Percentiles rank a stretch among this genome's conserved stretches.
Evolutionary conservation across 768 basidiomycete genomes (phyloP).

Genomic region (Mycena rebaudengoi): DNA sequence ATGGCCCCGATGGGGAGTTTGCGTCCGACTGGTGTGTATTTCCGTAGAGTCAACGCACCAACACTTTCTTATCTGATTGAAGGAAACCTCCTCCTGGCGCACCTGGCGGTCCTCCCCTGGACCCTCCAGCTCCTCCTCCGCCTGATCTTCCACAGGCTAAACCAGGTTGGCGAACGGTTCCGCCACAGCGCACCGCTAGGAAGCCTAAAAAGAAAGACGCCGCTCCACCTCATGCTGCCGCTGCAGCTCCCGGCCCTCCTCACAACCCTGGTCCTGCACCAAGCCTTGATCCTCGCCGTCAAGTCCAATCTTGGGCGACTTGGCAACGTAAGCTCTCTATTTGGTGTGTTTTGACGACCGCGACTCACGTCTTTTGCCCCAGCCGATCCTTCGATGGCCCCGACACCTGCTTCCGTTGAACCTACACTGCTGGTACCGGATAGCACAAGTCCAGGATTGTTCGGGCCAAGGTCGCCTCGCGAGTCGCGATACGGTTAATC

Average conservation of each 20-base stretch:
- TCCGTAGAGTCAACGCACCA: not conserved
- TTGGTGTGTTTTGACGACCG: not conserved
- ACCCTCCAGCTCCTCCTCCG: slow-evolving; percentile 45
- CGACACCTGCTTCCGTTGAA: slow-evolving; percentile 69
- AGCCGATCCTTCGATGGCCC: slow-evolving; percentile 68
- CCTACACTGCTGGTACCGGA: slow-evolving; percentile 70
- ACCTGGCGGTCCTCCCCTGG: slow-evolving; percentile 52
- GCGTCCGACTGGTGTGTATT: slow-evolving; percentile 76
- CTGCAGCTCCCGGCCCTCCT: slow-evolving; percentile 38
- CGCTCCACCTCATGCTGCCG: slow-evolving; percentile 40
- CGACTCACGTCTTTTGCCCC: not conserved
- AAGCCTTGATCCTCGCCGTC: slow-evolving; percentile 56
- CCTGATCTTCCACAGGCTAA: slow-evolving; percentile 55
- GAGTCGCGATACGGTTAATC: not conserved
- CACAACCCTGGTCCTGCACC: slow-evolving; percentile 29
- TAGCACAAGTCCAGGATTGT: slow-evolving; percentile 69
- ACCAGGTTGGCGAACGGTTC: slow-evolving; percentile 72
- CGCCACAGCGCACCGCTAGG: slow-evolving; percentile 40
- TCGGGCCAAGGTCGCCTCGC: slow-evolving; percentile 76
- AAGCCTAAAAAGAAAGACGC: slow-evolving; percentile 58
- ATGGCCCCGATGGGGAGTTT: slow-evolving; percentile 87
- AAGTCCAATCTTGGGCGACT: slow-evolving; percentile 63
- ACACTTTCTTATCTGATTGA: not conserved
- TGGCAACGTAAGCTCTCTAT: slow-evolving; percentile 68
- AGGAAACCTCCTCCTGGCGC: slow-evolving; percentile 59